Evolutionary conservation across 495 filamentous ascomycete genomes (phyloP).

Genomic region (Penicillium parvum): DNA sequence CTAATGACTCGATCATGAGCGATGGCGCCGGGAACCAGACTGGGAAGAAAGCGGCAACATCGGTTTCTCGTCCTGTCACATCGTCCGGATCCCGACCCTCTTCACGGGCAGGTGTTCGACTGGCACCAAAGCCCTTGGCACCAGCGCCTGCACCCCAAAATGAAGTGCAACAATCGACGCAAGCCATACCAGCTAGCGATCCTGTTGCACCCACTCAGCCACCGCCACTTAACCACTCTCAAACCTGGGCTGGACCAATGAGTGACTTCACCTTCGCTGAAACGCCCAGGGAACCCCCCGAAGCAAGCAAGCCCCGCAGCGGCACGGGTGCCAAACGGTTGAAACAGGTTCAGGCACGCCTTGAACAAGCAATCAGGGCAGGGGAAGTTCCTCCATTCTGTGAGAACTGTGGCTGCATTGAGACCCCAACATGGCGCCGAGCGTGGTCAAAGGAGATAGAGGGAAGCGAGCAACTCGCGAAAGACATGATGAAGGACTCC

Average conservation of each 20-base stretch:
- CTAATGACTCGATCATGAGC: conserved; percentile 17
- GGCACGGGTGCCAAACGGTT: conserved; percentile 35
- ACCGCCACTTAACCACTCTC: conserved; percentile 36
- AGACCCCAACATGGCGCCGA: conserved; percentile 93
- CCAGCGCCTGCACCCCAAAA: conserved; percentile 38
- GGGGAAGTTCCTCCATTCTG: conserved; percentile 83
- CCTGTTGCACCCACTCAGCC: conserved; percentile 42
- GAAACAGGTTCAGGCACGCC: conserved; percentile 40
- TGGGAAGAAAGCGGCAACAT: conserved; percentile 16
- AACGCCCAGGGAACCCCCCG: conserved; percentile 26
- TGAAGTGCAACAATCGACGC: conserved; percentile 31
- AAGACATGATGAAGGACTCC: conserved; percentile 61
- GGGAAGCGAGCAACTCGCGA: conserved; percentile 58
- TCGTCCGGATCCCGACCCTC: conserved; percentile 31
- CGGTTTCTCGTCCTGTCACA: conserved; percentile 25
- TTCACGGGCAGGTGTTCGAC: conserved; percentile 34
- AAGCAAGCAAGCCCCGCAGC: conserved; percentile 31
- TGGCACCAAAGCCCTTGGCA: conserved; percentile 37
- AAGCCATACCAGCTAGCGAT: conserved; percentile 54
- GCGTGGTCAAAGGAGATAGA: conserved; percentile 67
- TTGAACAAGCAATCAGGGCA: conserved; percentile 61
- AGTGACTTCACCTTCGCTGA: conserved; percentile 36
- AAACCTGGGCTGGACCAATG: conserved; percentile 45
- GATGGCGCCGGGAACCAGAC: conserved; percentile 15
- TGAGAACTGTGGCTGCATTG: conserved; percentile 87